Evolutionary conservation across 2,329 filamentous ascomycete species (phyloP).

Genomic region (Aureobasidium sp.): DNA sequence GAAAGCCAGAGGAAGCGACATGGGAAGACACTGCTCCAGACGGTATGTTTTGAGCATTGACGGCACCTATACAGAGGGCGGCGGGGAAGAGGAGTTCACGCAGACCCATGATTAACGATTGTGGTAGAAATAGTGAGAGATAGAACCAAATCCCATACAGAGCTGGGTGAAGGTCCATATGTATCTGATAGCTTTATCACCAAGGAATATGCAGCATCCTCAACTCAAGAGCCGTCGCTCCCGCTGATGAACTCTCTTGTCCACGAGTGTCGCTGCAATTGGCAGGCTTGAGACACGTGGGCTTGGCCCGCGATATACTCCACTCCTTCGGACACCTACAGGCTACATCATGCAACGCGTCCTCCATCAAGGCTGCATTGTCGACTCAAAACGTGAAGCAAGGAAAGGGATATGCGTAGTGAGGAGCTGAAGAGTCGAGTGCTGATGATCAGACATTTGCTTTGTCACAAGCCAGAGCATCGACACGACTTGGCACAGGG

Average conservation of each 20-base stretch:
- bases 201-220: background rate
- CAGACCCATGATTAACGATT: slow-evolving; percentile 3
- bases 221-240: background rate
- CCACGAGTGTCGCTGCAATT: background rate
- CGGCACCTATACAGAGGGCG: background rate
- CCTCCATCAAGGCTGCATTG: background rate
- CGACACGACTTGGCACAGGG: background rate
- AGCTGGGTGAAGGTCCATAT: background rate
- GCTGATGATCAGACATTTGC: background rate
- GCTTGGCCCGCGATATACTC: background rate
- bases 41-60: slow-evolving; percentile 9
- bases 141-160: background rate
- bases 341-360: background rate
- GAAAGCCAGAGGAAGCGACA: slow-evolving; percentile 41
- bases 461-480: background rate
- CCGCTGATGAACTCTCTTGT: background rate
- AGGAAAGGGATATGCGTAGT: background rate
- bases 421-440: background rate
- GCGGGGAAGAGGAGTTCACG: background rate
- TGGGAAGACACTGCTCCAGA: slow-evolving; percentile 24
- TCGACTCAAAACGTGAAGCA: background rate
- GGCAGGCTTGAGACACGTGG: slow-evolving; percentile 4
- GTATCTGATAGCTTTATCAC: background rate
- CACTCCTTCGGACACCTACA: background rate
- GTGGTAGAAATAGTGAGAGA: background rate